Percentiles rank a stretch among this genome's conserved stretches.
These are phyloP conservation scores for Deuterostichococcus epilithicus DNA, from an alignment of 139 green algal genomes.

Conservation along the genomic window DNA sequence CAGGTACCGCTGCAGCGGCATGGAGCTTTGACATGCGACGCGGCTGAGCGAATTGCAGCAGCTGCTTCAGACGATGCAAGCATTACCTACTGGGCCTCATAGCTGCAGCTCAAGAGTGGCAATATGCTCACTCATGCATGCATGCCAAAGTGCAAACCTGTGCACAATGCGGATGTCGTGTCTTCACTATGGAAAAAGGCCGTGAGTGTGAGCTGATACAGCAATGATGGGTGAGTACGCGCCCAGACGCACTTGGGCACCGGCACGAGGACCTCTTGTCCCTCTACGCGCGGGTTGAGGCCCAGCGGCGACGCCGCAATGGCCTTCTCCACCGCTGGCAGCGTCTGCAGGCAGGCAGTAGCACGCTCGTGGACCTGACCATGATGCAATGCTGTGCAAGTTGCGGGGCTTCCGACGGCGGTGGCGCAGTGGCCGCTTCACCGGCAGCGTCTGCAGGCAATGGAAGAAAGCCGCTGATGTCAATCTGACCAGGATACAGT, in stretches of 20 bases:
- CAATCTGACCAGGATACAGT: too few species aligned
- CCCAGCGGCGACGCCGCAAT: constrained; percentile 60
- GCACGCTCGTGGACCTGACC: neutral
- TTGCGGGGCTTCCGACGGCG: too few species aligned
- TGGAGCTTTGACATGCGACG: too few species aligned
- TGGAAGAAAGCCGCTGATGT: neutral
- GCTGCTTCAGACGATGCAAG: neutral
- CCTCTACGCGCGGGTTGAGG: constrained; percentile 42
- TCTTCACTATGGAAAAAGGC: neutral
- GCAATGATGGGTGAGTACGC: neutral
- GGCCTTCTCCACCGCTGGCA: constrained; percentile 46
- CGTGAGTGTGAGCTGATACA: neutral
- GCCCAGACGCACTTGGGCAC: constrained; percentile 28
- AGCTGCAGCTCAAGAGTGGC: neutral
- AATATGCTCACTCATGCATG: constrained; percentile 7
- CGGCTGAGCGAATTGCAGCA: too few species aligned
- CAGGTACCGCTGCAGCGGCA: too few species aligned
- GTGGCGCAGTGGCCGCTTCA: too few species aligned
- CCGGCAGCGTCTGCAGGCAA: neutral
- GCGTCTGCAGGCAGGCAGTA: constrained; percentile 34
- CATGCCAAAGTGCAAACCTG: neutral
- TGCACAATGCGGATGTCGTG: too few species aligned
- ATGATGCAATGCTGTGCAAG: neutral
- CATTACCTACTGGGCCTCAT: neutral
- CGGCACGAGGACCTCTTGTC: constrained; percentile 48